Evolutionary conservation across 176 grass and related monocot species (phyloP), one percentile per base, ranked within the genome.

Genomic region (Avena insularis): DNA sequence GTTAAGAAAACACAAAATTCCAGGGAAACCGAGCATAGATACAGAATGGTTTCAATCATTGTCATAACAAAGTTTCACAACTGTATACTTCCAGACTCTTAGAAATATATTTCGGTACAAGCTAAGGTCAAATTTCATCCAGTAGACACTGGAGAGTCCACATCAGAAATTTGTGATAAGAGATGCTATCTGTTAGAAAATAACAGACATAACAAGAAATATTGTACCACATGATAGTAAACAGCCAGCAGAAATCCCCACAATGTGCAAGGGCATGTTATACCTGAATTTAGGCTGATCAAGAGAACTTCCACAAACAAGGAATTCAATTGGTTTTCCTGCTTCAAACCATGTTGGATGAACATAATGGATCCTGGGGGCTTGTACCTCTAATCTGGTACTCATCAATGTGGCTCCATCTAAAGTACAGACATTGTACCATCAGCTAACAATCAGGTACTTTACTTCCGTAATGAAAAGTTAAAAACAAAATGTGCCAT

Each of bases 201-300:
- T 43, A 46, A 36, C 4, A 20, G 55, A 49, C 20, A 25, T 29
- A 8, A 89, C 59, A 84, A 53, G 23, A 69, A 60, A 58, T 66
- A n/a, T 25, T 35, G 23, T 40, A 77, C 33, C 51, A 72, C 60
- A 57, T 36, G 54, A 36, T 36, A 73, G 25, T 50, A 73, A 83
- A 69, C 43, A 83, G 36, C 36, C 20, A 81, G 50, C 36, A 58
- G 11, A 67, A 48, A 35, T 48, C 15, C 40, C 15, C 11, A 58
- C 11, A 23, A 25, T 55, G 2, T 87, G 71, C 49, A 84, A 71
- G 53, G 74, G 40, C 12, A 83, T 57, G 47, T 14, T 20, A 57
- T 87, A 94, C 97, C 94, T 89, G 90, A 96, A 94, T 66, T 99
- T 96, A 72, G 92, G 97, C 62, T 94, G 97, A 65, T 93, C 83